Evolutionary conservation across 2,329 filamentous ascomycete genomes (phyloP).

Genomic region (Fusarium heterosporum): DNA sequence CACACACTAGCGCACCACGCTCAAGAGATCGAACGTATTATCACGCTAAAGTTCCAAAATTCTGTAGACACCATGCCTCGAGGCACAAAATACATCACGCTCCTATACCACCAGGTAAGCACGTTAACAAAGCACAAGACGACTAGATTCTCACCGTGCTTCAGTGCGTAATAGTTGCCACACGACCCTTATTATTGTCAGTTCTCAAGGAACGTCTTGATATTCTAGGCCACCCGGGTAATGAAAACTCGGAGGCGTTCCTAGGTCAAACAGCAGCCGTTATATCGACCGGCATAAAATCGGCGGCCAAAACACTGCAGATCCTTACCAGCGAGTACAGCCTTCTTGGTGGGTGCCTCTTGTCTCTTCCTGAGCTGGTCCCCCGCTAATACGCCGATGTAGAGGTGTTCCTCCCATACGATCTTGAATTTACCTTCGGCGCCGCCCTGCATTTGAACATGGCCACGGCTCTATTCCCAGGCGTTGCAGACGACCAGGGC

Average conservation of each 20-base stretch:
- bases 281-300: constrained; percentile 56
- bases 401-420: constrained; percentile 55
- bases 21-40: constrained; percentile 54
- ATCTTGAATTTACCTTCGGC: constrained; percentile 54
- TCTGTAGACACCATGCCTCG: constrained; percentile 53
- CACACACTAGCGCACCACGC: constrained; percentile 54
- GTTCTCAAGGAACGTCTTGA: constrained; percentile 54
- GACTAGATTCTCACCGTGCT: accelerated
- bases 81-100: constrained; percentile 53
- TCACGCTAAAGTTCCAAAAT: constrained; percentile 50
- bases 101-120: constrained; percentile 55
- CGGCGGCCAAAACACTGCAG: constrained; percentile 54
- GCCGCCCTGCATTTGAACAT: constrained; percentile 53
- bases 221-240: constrained; percentile 37
- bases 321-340: constrained; percentile 53
- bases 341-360: constrained; percentile 48
- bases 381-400: not conserved
- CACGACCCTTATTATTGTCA: constrained; percentile 53
- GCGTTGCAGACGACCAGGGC: constrained; percentile 43
- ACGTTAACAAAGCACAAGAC: accelerated
- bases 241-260: constrained; percentile 51
- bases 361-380: accelerated
- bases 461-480: constrained; percentile 53
- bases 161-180: constrained; percentile 56
- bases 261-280: constrained; percentile 51